A percentile compares a stretch with the other conserved stretches of the same genome.
Evolutionary conservation across 331 rosid species (phyloP).

Genomic region (Ulmus americana): DNA sequence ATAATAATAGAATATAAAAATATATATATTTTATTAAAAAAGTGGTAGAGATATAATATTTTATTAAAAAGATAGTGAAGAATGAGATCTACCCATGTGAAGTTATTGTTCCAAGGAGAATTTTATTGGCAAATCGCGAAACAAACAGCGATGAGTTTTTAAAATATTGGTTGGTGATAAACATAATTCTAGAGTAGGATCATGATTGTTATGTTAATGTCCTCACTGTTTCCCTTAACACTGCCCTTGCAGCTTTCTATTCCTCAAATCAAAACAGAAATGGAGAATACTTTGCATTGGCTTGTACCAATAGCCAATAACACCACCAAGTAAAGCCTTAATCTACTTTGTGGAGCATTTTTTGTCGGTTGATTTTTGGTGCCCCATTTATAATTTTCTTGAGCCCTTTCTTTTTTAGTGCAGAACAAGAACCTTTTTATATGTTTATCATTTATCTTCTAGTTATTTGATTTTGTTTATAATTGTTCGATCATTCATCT

Average conservation of each 20-base stretch:
- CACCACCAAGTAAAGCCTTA: slow-evolving; percentile 72
- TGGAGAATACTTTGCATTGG: slow-evolving; percentile 95
- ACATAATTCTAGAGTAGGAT: background rate
- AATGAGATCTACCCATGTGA: too few relatives aligned
- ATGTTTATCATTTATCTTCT: background rate
- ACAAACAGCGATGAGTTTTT: too few relatives aligned
- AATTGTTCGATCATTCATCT: slow-evolving; percentile 1
- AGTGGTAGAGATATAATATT: too few relatives aligned
- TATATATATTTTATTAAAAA: too few relatives aligned
- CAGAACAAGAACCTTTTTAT: background rate
- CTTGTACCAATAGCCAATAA: slow-evolving; percentile 87
- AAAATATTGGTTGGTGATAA: too few relatives aligned
- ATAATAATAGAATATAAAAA: too few relatives aligned
- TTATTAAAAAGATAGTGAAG: too few relatives aligned
- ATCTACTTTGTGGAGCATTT: background rate
- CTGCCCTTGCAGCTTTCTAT: slow-evolving; percentile 65
- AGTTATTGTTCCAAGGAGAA: too few relatives aligned
- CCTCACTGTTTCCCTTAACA: slow-evolving; percentile 13
- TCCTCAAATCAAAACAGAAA: slow-evolving; percentile 87
- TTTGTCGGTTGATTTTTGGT: background rate
- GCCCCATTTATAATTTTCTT: slow-evolving; percentile 6
- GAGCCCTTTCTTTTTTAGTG: background rate
- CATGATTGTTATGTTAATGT: slow-evolving; percentile 9
- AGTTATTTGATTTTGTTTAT: background rate
- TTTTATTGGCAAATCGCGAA: too few relatives aligned